phyloP scores from a whole-genome alignment of 1,284 basidiomycete species.

The Ustilago trichophora region DNA sequence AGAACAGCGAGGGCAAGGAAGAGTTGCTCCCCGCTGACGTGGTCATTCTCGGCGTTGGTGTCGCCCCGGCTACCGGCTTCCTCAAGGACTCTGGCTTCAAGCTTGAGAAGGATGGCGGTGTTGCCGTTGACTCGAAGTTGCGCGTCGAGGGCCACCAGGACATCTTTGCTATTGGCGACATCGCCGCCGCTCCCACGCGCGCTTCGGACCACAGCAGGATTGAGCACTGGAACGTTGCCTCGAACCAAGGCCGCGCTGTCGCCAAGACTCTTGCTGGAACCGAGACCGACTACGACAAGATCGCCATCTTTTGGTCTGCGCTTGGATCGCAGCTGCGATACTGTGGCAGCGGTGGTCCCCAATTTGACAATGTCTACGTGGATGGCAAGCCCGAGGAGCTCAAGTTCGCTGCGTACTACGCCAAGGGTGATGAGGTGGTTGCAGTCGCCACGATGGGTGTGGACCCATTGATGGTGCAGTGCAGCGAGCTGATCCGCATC shows the following conservation, averaged over 20 bases:
- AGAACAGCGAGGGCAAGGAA: conserved; percentile 70
- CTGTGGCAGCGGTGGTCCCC: conserved; percentile 75
- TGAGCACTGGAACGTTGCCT: conserved; percentile 92
- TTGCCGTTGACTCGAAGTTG: conserved; percentile 82
- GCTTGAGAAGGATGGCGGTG: conserved; percentile 73
- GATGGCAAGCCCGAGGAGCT: conserved; percentile 80
- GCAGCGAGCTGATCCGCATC: conserved; percentile 80
- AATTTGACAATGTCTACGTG: conserved; percentile 78
- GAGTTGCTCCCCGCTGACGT: conserved; percentile 77
- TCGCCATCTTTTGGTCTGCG: conserved; percentile 84
- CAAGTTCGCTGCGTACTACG: conserved; percentile 76
- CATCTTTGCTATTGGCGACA: conserved; percentile 90
- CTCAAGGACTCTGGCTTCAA: conserved; percentile 73
- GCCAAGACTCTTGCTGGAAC: conserved; percentile 71
- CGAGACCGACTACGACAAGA: conserved; percentile 73
- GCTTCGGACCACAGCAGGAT: conserved; percentile 73
- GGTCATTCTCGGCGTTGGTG: conserved; percentile 88
- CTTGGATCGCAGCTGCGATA: conserved; percentile 83
- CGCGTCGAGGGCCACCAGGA: conserved; percentile 73
- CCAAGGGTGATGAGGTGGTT: conserved; percentile 78
- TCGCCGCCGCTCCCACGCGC: conserved; percentile 79
- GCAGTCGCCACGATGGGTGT: conserved; percentile 87
- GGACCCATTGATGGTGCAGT: conserved; percentile 82
- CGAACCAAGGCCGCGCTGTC: conserved; percentile 84
- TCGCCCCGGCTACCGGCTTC: conserved; percentile 83